phyloP scores from a whole-genome alignment of 345 rosid species.

The Gossypium rotundifolium region DNA sequence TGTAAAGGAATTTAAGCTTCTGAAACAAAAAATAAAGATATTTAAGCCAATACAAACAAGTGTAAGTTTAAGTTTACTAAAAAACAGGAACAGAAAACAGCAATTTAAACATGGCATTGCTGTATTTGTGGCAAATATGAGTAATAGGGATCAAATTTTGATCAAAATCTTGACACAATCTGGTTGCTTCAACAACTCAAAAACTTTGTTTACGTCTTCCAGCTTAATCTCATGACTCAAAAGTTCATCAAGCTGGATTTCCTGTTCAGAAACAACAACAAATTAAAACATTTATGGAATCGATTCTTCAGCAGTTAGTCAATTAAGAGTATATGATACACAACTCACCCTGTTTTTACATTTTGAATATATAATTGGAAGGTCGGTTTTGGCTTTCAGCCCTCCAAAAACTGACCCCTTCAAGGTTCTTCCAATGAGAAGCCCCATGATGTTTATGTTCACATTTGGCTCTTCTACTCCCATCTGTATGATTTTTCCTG shows the following conservation, averaged over 20 bases:
- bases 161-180: slow-evolving; percentile 38
- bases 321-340: no score
- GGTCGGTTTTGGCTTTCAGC: slow-evolving; percentile 24
- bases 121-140: neutral
- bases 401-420: slow-evolving; percentile 63
- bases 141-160: slow-evolving; percentile 17
- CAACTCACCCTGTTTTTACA: slow-evolving; percentile 21
- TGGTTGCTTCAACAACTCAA: slow-evolving; percentile 26
- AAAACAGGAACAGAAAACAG: neutral
- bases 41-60: no score
- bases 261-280: slow-evolving; percentile 16
- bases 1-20: no score
- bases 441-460: slow-evolving; percentile 15
- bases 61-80: neutral
- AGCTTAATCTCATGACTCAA: slow-evolving; percentile 43
- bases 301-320: no score
- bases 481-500: slow-evolving; percentile 38
- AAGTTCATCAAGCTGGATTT: slow-evolving; percentile 45
- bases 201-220: slow-evolving; percentile 39
- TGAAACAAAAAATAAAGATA: no score
- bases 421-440: slow-evolving; percentile 40
- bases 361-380: neutral
- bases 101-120: neutral
- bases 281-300: neutral
- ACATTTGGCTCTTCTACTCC: slow-evolving; percentile 18